A percentile compares a stretch with the other conserved stretches of the same genome.
Evolutionary conservation across 129 eudicot species (phyloP).

Genomic region (Gnaphalium uliginosum): DNA sequence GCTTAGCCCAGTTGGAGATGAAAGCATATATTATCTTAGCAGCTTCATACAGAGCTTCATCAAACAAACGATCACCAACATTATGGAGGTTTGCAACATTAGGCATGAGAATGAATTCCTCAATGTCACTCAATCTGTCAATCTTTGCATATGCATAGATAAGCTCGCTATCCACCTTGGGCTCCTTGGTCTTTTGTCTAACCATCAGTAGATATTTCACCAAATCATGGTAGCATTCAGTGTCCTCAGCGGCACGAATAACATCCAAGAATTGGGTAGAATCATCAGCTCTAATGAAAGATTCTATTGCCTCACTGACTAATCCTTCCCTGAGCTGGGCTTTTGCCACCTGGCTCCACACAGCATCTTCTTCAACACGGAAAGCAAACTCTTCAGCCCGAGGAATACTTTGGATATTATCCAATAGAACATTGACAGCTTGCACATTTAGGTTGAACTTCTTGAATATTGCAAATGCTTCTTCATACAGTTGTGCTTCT

Average conservation of each 20-base stretch:
- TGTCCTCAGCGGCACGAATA: constrained; percentile 74
- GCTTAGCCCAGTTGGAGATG: constrained; percentile 94
- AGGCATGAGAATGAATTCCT: constrained; percentile 94
- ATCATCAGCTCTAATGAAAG: constrained; percentile 93
- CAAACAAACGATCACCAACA: constrained; percentile 91
- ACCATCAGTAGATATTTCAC: constrained; percentile 89
- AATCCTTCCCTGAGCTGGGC: constrained; percentile 92
- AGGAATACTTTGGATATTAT: constrained; percentile 67
- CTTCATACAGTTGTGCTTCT: constrained; percentile 86
- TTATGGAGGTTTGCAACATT: constrained; percentile 91
- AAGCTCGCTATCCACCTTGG: constrained; percentile 90
- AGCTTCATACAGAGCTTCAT: constrained; percentile 88
- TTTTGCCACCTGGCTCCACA: constrained; percentile 96
- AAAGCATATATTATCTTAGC: constrained; percentile 96
- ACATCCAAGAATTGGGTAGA: constrained; percentile 88
- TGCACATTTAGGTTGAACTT: constrained; percentile 90
- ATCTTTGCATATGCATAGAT: constrained; percentile 94
- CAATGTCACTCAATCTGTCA: constrained; percentile 86
- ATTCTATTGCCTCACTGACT: constrained; percentile 93
- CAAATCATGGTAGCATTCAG: constrained; percentile 75
- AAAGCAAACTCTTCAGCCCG: constrained; percentile 95
- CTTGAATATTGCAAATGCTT: constrained; percentile 92
- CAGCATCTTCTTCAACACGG: constrained; percentile 98
- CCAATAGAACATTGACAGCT: constrained; percentile 86
- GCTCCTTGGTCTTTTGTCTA: constrained; percentile 90